Evolutionary conservation across 805 yeast species (phyloP), one percentile per base, ranked within the genome.

Genomic region (Myxozyma kluyveri): DNA sequence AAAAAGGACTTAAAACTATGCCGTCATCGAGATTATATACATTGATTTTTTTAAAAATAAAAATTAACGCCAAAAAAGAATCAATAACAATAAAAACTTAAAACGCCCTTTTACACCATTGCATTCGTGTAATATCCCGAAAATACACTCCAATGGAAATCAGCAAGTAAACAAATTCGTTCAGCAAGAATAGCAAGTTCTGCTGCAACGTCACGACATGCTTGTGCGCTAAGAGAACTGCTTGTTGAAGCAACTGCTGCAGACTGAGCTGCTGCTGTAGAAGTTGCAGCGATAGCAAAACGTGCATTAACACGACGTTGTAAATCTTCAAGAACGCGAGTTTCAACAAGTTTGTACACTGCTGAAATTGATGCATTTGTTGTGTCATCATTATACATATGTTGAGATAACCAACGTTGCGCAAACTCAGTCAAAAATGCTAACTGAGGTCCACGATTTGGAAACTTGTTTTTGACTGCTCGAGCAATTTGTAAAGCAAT

Each of bases 121-220:
- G 44, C 50, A 39, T 45, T 22, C 39, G 32, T 46, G 33, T 55
- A 55, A 41, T 55, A 55, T 4, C 50, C 49, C 7, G 56, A 40
- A 46, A 56, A 56, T 31, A 56, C 60, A 24, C 47, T 38, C 60
- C 60, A 56, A 17, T 56, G 60, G 43, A 54, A 56, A 23, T 50
- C 47, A 2, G 53, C 59, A 14, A 56, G 46, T 35, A 50, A 41
- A 32, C 53, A 47, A 17, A 56, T 33, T 5, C 59, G 33, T 17
- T 50, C 52, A 10, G 59, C 52, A 43, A 56, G 27, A 23, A 50
- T 45, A 10, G 40, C 39, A 18, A 56, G 53, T 33, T 56, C 59
- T n/a, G 39, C 46, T 12, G 47, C 42, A 7, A 56, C 60, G 32
- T 56, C 59, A 7, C 41, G 21, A n/a, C 45, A 26, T 12, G 60